phyloP scores from a whole-genome alignment of 1,284 basidiomycete genomes.

The Fomitopsis palustris region DNA sequence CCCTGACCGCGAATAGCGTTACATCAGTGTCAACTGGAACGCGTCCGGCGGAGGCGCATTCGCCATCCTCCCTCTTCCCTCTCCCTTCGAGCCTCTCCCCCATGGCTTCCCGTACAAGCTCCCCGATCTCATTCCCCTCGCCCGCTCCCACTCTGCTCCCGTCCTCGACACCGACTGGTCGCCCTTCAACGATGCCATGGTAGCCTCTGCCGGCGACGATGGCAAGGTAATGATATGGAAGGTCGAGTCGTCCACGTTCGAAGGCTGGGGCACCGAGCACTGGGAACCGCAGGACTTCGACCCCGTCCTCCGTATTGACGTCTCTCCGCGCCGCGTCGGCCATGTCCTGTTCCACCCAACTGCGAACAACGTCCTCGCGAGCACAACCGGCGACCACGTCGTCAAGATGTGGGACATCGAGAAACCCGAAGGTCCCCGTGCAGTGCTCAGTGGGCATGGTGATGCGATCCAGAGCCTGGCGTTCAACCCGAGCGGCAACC shows the following conservation, averaged over 20 bases:
- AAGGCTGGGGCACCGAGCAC: constrained; percentile 83
- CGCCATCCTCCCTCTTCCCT: constrained; percentile 83
- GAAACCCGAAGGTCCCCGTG: constrained; percentile 57
- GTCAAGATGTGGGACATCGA: constrained; percentile 93
- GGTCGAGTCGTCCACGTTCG: constrained; percentile 67
- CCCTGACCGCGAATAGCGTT: constrained; percentile 48
- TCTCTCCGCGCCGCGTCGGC: constrained; percentile 83
- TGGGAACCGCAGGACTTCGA: constrained; percentile 85
- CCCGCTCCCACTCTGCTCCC: constrained; percentile 79
- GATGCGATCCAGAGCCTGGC: constrained; percentile 88
- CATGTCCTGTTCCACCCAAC: constrained; percentile 96
- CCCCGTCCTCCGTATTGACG: constrained; percentile 74
- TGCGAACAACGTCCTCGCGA: constrained; percentile 83
- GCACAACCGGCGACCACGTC: constrained; percentile 84
- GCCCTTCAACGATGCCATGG: constrained; percentile 88
- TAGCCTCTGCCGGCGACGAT: constrained; percentile 92
- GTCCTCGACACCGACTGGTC: constrained; percentile 98
- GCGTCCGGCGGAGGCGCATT: constrained; percentile 95
- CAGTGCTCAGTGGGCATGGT: constrained; percentile 71
- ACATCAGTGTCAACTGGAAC: constrained; percentile 93
- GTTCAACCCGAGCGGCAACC: constrained; percentile 82
- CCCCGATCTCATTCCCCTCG: constrained; percentile 90
- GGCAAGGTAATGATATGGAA: constrained; percentile 92
- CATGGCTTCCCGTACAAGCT: constrained; percentile 72
- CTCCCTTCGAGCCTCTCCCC: constrained; percentile 60